Evolutionary conservation across 257 asterid genomes (phyloP), one percentile per base, ranked within the genome.

Genomic region (Cinchona pubescens): DNA sequence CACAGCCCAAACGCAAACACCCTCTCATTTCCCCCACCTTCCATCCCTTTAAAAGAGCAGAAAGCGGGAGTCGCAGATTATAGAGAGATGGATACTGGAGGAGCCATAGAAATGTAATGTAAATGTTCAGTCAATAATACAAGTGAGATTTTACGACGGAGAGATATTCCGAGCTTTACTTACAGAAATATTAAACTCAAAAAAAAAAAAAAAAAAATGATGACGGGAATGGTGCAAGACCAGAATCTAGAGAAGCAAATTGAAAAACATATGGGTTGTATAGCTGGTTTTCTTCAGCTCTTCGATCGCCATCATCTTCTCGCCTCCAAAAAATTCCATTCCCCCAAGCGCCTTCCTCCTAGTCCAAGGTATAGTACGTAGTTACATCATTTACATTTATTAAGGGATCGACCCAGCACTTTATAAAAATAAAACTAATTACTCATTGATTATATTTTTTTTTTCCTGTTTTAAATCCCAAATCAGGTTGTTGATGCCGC

Each of bases 251-350:
- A 87, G 78, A 85, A 84, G 81, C 91, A 88, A 60, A 75, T 87
- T 0, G 83, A 83, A 70, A 87, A 86, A 65, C 96, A 89, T 43
- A 88, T 92, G 94, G 96, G 97, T 23, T 92, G 97, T 85, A 92
- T 92, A 93, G 78, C 96, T 46, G 94, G 96, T 45, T 89, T 91
- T 71, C 87, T 89, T 35, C 97, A 93, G 42, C 80, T 91, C 59
- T 93, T 93, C 59, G 91, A 93, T 79, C 97, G 98, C 76, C 90
- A 88, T 72, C 97, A 89, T 81, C 80, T 88, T 69, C 42, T 89
- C 29, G 72, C 91, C 76, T 89, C 86, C 3, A 91, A 89, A 78
- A 84, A 90, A 58, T 79, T 86, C 72, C 83, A 80, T 60, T 62
- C 89, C 63, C 60, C 92, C 73, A 86, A 87, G 75, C 94, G 96